These are phyloP conservation scores for Nymphaea colorata DNA, from an alignment of 164 flowering plant species.

Conservation along the genomic window DNA sequence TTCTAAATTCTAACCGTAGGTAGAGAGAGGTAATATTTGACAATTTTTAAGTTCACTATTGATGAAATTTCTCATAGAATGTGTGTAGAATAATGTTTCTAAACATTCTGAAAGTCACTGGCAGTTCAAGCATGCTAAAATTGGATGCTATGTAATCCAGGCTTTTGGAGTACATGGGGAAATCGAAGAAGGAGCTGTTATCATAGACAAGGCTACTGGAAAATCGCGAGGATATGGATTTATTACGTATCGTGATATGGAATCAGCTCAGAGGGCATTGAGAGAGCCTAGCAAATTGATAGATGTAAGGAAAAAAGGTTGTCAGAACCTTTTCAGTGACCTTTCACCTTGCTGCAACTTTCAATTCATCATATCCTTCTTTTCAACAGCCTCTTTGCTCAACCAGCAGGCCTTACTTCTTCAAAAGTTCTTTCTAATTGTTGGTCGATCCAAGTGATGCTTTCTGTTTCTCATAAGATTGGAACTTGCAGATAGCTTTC, in stretches of 20 bases:
- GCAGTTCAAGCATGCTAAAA: not conserved
- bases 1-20: not conserved
- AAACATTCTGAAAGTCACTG: too few relatives aligned
- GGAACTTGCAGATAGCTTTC: not conserved
- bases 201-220: slow-evolving; percentile 54
- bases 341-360: not conserved
- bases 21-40: not conserved
- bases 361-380: not conserved
- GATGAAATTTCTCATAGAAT: not conserved
- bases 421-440: not conserved
- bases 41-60: not conserved
- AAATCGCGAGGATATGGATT: slow-evolving; percentile 77
- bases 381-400: not conserved
- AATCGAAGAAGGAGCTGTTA: slow-evolving; percentile 78
- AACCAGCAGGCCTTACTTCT: not conserved
- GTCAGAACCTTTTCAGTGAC: not conserved
- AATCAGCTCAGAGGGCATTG: slow-evolving; percentile 54
- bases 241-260: slow-evolving; percentile 57
- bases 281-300: slow-evolving; percentile 54
- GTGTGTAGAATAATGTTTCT: not conserved
- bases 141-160: slow-evolving; percentile 17
- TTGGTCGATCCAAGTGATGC: too few relatives aligned
- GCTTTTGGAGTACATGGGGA: slow-evolving; percentile 64
- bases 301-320: slow-evolving; percentile 34
- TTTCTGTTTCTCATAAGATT: too few relatives aligned